Evolutionary conservation across 495 filamentous ascomycete genomes (phyloP), one percentile per base, ranked within the genome.

Genomic region (Xylaria nigripes): DNA sequence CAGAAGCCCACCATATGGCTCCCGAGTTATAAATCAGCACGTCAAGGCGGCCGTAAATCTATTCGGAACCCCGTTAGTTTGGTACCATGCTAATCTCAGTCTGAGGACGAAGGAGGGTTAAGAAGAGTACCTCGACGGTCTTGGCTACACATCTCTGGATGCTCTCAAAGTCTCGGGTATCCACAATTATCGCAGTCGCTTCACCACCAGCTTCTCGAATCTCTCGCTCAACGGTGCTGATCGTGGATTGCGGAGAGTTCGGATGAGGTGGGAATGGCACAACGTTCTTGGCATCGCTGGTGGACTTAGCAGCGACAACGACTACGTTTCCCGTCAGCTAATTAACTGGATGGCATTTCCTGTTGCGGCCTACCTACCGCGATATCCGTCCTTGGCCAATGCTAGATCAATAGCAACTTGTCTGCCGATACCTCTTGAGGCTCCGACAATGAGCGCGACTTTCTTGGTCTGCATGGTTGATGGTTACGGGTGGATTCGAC

Each of bases 1-100:
- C 80, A 30, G 85, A 80, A 0, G 84, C 78, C 89, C 89, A 95
- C 83, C 84, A 92, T 52, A 95, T 91, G 0, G 89, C 89, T 22
- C 89, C 89, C 0, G 85, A 83, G 67, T 94, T 94, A 73, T 93
- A 92, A 47, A 94, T 66, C 2, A 93, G 67, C 0, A 85, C 82
- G 63, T 93, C 86, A 6, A 95, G 70, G 27, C 76, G 76, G 42
- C 73, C 71, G 63, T 86, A 86, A n/a, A 69, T 70, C 59, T 79
- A 55, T 3, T 36, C 21, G 40, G 15, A 30, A 16, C 12, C 1
- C 15, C 25, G 43, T 54, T 15, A 54, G 51, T 7, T 6, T 25
- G 21, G n/a, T n/a, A n/a, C n/a, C n/a, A n/a, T n/a, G n/a, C 6
- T 51, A 5, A 12, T 50, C 15, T n/a, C 13, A 16, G 27, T 19